Evolutionary conservation across 257 asterid species (phyloP), one percentile per base, ranked within the genome.

Genomic region (Fraxinus anomala): DNA sequence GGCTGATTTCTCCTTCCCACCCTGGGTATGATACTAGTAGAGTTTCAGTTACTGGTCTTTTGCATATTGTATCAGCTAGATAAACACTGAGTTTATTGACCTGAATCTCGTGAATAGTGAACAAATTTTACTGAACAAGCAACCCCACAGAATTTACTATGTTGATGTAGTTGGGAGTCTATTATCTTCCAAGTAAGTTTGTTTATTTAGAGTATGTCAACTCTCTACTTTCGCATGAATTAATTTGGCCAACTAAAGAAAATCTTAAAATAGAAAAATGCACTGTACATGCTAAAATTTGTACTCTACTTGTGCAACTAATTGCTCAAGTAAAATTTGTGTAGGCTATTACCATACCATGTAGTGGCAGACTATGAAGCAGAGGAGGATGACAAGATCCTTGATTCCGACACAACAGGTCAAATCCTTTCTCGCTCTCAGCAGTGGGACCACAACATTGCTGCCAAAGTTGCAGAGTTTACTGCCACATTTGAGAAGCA

Each of bases 281-380:
- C 30, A 11, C 59, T 65, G 56, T 63, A 34, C 33, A 63, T 59
- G 69, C 31, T 23, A 26, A 63, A 63, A 61, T 1, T 61, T 61
- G n/a, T 26, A 63, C 69, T 63, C 34, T 63, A 63, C 69, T 63
- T 6, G 17, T 24, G 33, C 47, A 65, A 40, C 24, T 75, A 34
- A 23, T 72, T 8, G 76, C 7, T 36, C 13, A 61, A 14, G 74
- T 80, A 74, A 80, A 56, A 61, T 66, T 71, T 71, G 73, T 77
- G 69, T 78, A 96, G 99, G 97, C 88, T 96, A 70, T 85, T 96
- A 70, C 99, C 99, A 68, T 96, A 93, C 87, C 98, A 96, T 82
- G 99, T 96, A 63, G 97, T 96, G 80, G 99, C 99, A 14, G 99
- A 96, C 87, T 96, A 96, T 85, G 99, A 96, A 88, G 98, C 98